Evolutionary conservation across 148 eudicot species (phyloP), one percentile per base, ranked within the genome.

Genomic region (Mesembryanthemum crystallinum): DNA sequence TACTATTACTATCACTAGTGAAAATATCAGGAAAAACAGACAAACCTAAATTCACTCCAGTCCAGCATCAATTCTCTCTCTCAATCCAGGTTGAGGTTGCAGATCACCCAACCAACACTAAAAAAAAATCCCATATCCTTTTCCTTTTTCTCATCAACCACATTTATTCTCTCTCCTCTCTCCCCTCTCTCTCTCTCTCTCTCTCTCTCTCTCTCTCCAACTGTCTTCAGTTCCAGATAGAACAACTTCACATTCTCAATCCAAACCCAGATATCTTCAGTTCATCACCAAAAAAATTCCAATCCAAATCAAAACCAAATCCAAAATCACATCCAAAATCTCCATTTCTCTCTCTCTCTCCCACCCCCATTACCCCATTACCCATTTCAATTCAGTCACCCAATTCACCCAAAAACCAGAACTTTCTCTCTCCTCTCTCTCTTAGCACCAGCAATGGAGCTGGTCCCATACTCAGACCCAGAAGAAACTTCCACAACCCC

Each of bases 401-500:
- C 15, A 66, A 37, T 37, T 23, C 67, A 18, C 43, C 15, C 37
- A 6, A 20, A 1, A 20, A 12, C 4, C 51, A 25, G 45, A 18
- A 17, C 29, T 49, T 13, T 69, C 24, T 42, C 21, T 49, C 35
- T 63, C 37, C 21, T 4, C 7, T 58, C 23, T 57, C 15, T 25
- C 24, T 10, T 7, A 58, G 52, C 15, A 47, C 23, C 73, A 77
- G n/a, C 52, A 57, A 89, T 92, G 94, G 94, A 88, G 73, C 68
- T 92, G 30, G 87, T 90, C 7, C 89, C 89, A 23, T 87, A 83
- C 75, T 79, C 95, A 7, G 90, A 88, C 85, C 83, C 90, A 43
- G 76, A 86, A 27, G 42, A 79, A 23, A 77, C 73, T 6, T 64
- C 90, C 21, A 23, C 57, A 76, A 23, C 84, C 6, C 8, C 82